A percentile compares a stretch with the other conserved stretches of the same genome.
Evolutionary conservation across 768 basidiomycete species (phyloP).

Genomic region (Lanmaoa pseudosensibilis): DNA sequence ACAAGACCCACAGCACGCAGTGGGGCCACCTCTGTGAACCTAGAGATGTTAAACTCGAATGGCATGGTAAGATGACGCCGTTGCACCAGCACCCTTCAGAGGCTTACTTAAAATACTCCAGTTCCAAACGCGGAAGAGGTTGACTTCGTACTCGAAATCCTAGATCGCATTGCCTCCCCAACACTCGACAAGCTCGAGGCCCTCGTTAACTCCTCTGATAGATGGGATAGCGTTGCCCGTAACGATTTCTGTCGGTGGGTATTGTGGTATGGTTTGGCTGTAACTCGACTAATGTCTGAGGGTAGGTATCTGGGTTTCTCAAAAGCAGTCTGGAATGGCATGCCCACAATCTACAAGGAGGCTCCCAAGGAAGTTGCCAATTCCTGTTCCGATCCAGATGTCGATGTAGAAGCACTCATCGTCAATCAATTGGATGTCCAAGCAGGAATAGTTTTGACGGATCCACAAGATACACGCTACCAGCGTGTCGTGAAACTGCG

Average conservation of each 20-base stretch:
- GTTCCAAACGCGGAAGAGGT: constrained; percentile 57
- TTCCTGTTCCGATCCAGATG: constrained; percentile 56
- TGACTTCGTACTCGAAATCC: constrained; percentile 73
- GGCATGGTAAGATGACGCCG: constrained; percentile 62
- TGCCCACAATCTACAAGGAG: constrained; percentile 68
- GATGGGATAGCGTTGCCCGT: constrained; percentile 65
- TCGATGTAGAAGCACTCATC: constrained; percentile 71
- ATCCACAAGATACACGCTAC: constrained; percentile 74
- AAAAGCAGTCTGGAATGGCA: constrained; percentile 74
- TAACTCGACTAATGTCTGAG: constrained; percentile 2
- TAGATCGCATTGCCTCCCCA: constrained; percentile 67
- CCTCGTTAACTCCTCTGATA: constrained; percentile 51
- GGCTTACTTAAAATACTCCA: constrained; percentile 35
- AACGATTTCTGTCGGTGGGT: constrained; percentile 84
- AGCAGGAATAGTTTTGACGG: constrained; percentile 72
- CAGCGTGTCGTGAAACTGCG: constrained; percentile 59
- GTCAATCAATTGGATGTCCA: constrained; percentile 63
- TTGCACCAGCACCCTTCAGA: constrained; percentile 6
- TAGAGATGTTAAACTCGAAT: constrained; percentile 79
- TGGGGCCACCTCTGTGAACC: constrained; percentile 84
- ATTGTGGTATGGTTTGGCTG: neutral
- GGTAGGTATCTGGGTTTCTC: constrained; percentile 67
- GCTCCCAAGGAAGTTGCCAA: constrained; percentile 55
- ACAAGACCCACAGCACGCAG: constrained; percentile 56
- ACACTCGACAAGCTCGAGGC: constrained; percentile 65